phyloP scores from a whole-genome alignment of 345 rosid genomes.

The Carallia pectinifolia region DNA sequence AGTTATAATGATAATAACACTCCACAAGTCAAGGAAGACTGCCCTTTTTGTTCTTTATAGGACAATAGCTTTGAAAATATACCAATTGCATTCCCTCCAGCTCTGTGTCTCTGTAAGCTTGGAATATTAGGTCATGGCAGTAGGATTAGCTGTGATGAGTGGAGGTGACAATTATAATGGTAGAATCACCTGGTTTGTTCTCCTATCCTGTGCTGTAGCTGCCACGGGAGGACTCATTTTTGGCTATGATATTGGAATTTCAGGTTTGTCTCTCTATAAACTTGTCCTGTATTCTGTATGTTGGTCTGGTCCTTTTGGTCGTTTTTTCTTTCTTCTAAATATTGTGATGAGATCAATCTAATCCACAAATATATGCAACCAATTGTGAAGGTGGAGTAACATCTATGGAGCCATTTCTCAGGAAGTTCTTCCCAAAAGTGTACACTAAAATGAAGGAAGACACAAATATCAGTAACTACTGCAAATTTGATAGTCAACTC shows the following conservation, averaged over 20 bases:
- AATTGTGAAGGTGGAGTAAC: conserved; percentile 66
- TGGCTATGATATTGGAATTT: conserved; percentile 85
- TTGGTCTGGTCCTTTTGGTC: not conserved
- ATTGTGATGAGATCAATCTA: not conserved
- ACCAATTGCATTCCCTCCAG: not conserved
- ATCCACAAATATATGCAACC: not conserved
- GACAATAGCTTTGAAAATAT: not conserved
- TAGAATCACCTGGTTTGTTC: conserved; percentile 53
- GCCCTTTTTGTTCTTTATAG: not conserved
- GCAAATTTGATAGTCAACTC: conserved; percentile 72
- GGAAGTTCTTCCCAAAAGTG: conserved; percentile 60
- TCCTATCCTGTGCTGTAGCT: conserved; percentile 68
- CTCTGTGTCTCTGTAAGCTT: not conserved
- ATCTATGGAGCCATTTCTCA: conserved; percentile 69
- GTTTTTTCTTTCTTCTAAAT: not conserved
- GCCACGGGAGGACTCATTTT: conserved; percentile 86
- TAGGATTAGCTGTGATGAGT: conserved; percentile 27
- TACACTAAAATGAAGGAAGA: conserved; percentile 51
- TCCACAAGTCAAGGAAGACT: conserved; percentile 9
- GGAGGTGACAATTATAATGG: conserved; percentile 40
- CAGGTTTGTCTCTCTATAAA: conserved; percentile 41
- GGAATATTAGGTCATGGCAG: conserved; percentile 41
- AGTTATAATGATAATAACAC: not conserved
- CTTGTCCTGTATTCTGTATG: not conserved
- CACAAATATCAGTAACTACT: conserved; percentile 56